Base-by-base conservation (phyloP, 345 rosid species). In the Lagerstroemia speciosa region DNA sequence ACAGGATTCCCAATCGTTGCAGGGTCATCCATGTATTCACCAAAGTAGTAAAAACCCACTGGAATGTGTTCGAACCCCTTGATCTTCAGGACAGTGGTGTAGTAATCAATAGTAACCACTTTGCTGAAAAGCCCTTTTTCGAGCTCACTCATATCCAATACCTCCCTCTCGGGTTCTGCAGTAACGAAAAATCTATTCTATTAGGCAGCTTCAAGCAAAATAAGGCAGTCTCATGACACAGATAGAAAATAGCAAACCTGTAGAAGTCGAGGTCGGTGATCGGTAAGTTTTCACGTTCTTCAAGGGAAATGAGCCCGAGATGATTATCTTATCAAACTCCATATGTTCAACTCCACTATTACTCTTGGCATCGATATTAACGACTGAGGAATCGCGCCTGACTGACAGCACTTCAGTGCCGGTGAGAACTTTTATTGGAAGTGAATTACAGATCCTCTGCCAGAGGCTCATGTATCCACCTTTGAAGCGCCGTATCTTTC, bases 11-110 rank as follows among this genome's bases (percentile, higher is more conserved):
- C 93, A 32, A 85, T 81, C 48, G 88, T 79, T 53, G 82, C 73
- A 70, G 93, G 90, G 73, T 87, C 87, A 5, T 85, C 85, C 86
- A 87, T 87, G 70, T 80, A 82, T 74, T 83, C 88, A 17, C 81
- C 83, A 15, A 87, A 85, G 77, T 85, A 87, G 43, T 83, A 87
- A 67, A 87, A 87, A 37, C 93, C 90, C 9, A 79, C 65, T 40
- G 88, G 89, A 69, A 83, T 72, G 31, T 78, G 78, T 77, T 85
- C 84, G 3, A 87, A 77, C 58, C 93, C 87, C 74, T 75, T 79
- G 37, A 85, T 83, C 74, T 85, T 83, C 69, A 87, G 33, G 46
- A 77, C 85, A 9, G 90, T 87, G 26, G 90, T 87, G 77, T 85
- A 87, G 73, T 87, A 87, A 74, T 85, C 93, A 29, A 85, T 82